Conservation (phyloP, 164 flowering plant species). For the Nymphaea thermarum region DNA sequence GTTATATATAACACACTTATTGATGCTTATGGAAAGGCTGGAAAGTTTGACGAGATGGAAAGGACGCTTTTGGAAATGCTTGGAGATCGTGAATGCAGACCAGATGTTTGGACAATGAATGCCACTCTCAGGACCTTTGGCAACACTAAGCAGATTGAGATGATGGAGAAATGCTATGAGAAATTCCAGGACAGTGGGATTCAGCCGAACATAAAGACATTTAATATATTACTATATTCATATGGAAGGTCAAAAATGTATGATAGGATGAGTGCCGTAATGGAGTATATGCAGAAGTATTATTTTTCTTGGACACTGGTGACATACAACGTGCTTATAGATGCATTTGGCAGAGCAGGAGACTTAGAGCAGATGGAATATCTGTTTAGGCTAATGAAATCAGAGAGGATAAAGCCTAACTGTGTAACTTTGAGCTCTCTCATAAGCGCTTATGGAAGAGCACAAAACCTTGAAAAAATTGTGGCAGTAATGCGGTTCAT, state of each 20-base stretch:
- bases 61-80: constrained; percentile 65
- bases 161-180: constrained; percentile 92
- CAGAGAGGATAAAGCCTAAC: constrained; percentile 80
- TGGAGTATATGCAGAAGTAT: constrained; percentile 92
- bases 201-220: constrained; percentile 71
- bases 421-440: constrained; percentile 87
- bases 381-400: constrained; percentile 78
- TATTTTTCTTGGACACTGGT: constrained; percentile 86
- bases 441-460: constrained; percentile 72
- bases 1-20: constrained; percentile 83
- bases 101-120: constrained; percentile 98
- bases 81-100: constrained; percentile 38
- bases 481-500: constrained; percentile 48
- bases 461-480: constrained; percentile 54
- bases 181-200: constrained; percentile 87
- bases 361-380: constrained; percentile 93
- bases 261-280: constrained; percentile 85
- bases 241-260: constrained; percentile 67
- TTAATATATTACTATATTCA: constrained; percentile 87
- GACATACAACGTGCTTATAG: constrained; percentile 89
- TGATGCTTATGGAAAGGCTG: constrained; percentile 86
- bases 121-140: constrained; percentile 92
- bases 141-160: constrained; percentile 76
- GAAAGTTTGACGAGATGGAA: constrained; percentile 89
- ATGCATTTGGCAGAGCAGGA: constrained; percentile 93